phyloP scores from a whole-genome alignment of 2,329 filamentous ascomycete species.

The Aspergillus sp. region DNA sequence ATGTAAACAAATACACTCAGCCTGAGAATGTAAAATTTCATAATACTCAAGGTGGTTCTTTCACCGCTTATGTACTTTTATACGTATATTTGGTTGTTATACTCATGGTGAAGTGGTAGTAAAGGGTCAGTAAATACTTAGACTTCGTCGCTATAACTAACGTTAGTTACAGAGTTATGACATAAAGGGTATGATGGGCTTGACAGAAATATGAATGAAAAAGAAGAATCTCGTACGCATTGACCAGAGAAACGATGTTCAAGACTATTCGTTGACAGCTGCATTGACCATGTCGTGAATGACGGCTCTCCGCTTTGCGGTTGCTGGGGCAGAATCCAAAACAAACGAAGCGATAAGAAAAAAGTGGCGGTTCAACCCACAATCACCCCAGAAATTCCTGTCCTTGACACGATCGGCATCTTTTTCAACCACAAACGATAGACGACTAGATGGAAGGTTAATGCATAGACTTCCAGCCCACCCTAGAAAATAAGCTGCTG shows the following conservation, averaged over 20 bases:
- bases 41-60: not conserved
- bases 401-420: not conserved
- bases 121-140: not conserved
- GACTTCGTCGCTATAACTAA: too few species aligned
- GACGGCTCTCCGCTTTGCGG: not conserved
- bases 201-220: not conserved
- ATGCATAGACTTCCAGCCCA: not conserved
- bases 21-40: too few species aligned
- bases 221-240: not conserved
- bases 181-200: not conserved
- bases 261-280: not conserved
- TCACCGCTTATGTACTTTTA: not conserved
- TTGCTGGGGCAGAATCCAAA: constrained; percentile 14
- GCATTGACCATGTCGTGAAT: not conserved
- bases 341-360: constrained; percentile 14
- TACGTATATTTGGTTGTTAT: too few species aligned
- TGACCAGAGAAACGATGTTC: too few species aligned
- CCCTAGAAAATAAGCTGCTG: not conserved
- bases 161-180: not conserved
- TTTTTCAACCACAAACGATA: not conserved
- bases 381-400: not conserved
- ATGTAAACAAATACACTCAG: not conserved
- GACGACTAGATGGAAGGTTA: not conserved
- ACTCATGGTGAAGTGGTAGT: not conserved
- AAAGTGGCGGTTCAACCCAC: constrained; percentile 7